Evolutionary conservation across 2,329 filamentous ascomycete genomes (phyloP).

Genomic region (Exophiala bonariae): DNA sequence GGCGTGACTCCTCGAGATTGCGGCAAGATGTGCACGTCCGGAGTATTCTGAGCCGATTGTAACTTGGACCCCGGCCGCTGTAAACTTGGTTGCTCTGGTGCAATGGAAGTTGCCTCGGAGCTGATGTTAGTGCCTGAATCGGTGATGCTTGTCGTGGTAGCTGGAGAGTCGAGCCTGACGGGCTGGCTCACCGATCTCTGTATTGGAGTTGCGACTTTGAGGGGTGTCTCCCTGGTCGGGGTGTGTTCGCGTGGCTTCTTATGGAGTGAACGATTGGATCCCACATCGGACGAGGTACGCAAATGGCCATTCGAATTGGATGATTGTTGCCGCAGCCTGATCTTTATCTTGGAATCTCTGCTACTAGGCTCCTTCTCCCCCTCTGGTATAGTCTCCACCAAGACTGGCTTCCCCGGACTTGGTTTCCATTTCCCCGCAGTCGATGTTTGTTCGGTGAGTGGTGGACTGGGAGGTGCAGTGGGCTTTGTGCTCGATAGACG

Average conservation of each 20-base stretch:
- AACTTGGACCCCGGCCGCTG: slow-evolving; percentile 28
- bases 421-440: slow-evolving; percentile 38
- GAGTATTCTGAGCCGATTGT: slow-evolving; percentile 10
- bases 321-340: slow-evolving; percentile 38
- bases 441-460: slow-evolving; percentile 45
- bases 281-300: slow-evolving; percentile 40
- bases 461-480: slow-evolving; percentile 48
- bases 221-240: slow-evolving; percentile 28
- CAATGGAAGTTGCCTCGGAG: slow-evolving; percentile 48
- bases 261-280: slow-evolving; percentile 30
- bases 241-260: slow-evolving; percentile 37
- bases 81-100: slow-evolving; percentile 41
- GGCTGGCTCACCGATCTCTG: slow-evolving; percentile 38
- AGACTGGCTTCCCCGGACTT: slow-evolving; percentile 30
- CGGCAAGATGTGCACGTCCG: slow-evolving; percentile 3
- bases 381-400: slow-evolving; percentile 30
- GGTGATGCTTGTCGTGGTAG: slow-evolving; percentile 36
- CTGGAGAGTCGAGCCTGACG: slow-evolving; percentile 35
- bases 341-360: slow-evolving; percentile 38
- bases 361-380: slow-evolving; percentile 32
- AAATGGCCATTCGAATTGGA: slow-evolving; percentile 44
- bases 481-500: slow-evolving; percentile 32
- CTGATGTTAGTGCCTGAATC: slow-evolving; percentile 29
- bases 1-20: slow-evolving; percentile 31
- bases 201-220: slow-evolving; percentile 16